These are phyloP conservation scores for Kluyveromyces dobzhanskii DNA, from an alignment of 805 yeast genomes.

Conservation along the genomic window DNA sequence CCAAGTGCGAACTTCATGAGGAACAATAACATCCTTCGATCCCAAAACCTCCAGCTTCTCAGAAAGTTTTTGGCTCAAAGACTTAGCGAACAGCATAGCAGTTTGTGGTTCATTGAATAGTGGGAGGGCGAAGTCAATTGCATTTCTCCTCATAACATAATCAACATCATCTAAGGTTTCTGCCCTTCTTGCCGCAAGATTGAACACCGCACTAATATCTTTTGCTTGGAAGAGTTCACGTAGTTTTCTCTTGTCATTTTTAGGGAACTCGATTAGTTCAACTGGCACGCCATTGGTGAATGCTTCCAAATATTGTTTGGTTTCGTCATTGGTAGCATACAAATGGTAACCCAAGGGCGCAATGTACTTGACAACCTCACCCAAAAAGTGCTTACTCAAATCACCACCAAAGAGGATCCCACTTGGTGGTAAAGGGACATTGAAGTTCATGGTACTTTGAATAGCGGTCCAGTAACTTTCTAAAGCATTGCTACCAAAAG, in stretches of 20 bases:
- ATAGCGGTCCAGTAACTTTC: conserved; percentile 98
- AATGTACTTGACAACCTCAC: conserved; percentile 61
- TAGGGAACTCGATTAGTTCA: conserved; percentile 80
- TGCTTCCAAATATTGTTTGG: conserved; percentile 57
- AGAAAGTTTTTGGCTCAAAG: conserved; percentile 63
- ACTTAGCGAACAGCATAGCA: conserved; percentile 74
- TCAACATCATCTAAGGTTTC: conserved; percentile 78
- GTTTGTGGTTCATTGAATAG: conserved; percentile 96
- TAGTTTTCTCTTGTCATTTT: conserved; percentile 83
- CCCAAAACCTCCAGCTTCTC: conserved; percentile 37
- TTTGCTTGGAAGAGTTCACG: conserved; percentile 88
- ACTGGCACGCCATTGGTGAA: conserved; percentile 33
- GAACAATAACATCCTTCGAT: conserved; percentile 52
- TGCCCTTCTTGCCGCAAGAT: conserved; percentile 86
- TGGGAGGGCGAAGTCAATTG: conserved; percentile 95
- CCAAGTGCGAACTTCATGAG: conserved; percentile 90
- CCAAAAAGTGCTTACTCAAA: conserved; percentile 58
- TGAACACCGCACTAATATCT: conserved; percentile 81
- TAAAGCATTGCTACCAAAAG: conserved; percentile 75
- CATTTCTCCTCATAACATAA: conserved; percentile 97
- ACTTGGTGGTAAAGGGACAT: conserved; percentile 82
- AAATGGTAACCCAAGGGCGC: conserved; percentile 66
- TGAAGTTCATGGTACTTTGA: conserved; percentile 95
- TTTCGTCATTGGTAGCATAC: conserved; percentile 67
- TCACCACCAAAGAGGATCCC: conserved; percentile 96